Conservation (phyloP, 306 rosid genomes). For the Phaseolus lunatus region DNA sequence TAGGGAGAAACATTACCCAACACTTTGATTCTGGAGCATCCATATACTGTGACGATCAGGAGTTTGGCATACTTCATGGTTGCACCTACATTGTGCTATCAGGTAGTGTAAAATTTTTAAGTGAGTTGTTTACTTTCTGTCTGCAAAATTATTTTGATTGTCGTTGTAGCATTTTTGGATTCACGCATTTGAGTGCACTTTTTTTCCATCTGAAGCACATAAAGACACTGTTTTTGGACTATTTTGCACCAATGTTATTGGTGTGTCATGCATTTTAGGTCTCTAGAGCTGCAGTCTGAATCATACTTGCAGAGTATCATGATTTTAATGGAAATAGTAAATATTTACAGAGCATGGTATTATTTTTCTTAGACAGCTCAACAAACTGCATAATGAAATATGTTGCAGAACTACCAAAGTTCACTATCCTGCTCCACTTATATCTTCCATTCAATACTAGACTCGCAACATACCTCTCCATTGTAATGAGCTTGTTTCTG, state of each 20-base stretch:
- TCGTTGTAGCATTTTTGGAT: conserved; percentile 23
- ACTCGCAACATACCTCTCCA: background rate
- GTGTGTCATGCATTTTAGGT: conserved; percentile 22
- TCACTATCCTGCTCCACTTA: background rate
- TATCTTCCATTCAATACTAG: conserved; percentile 10
- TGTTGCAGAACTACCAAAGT: conserved; percentile 18
- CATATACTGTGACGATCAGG: conserved; percentile 61
- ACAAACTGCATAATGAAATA: conserved; percentile 8
- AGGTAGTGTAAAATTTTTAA: conserved; percentile 60
- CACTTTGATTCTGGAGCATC: conserved; percentile 48
- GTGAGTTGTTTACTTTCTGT: conserved; percentile 19
- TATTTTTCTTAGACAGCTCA: conserved; percentile 1
- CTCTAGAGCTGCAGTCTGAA: conserved; percentile 11
- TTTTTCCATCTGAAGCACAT: conserved; percentile 14
- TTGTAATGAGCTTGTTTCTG: background rate
- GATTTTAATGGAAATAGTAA: background rate
- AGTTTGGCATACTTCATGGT: conserved; percentile 90
- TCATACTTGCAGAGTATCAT: background rate
- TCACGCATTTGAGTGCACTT: conserved; percentile 20
- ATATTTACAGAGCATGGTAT: background rate
- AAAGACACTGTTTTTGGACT: conserved; percentile 21
- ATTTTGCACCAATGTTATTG: conserved; percentile 19
- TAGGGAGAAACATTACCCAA: conserved; percentile 52
- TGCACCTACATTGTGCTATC: conserved; percentile 97
- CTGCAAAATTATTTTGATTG: background rate